Percentiles rank a stretch among this genome's conserved stretches.
Evolutionary conservation across 345 rosid genomes (phyloP).

Genomic region (Atalantia buxifolia): DNA sequence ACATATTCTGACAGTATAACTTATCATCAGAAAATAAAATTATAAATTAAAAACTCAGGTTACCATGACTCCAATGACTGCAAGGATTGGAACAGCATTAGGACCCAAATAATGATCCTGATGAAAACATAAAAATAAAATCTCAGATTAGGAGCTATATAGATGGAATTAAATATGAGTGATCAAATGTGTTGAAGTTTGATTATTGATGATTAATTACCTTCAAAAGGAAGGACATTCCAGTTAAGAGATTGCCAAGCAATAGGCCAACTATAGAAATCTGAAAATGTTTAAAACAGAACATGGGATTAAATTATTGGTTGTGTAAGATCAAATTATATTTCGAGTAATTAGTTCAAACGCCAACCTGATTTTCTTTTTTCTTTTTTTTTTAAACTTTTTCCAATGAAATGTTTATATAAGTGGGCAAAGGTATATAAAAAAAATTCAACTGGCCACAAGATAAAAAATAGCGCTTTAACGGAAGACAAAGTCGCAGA

Average conservation of each 20-base stretch:
- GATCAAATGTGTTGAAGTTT: background rate
- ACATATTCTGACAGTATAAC: background rate
- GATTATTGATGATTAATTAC: slow-evolving; percentile 4
- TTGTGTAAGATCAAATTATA: too few relatives aligned
- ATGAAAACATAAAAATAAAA: background rate
- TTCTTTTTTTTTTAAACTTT: too few relatives aligned
- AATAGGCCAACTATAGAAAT: slow-evolving; percentile 40
- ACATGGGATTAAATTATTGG: too few relatives aligned
- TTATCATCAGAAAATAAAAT: background rate
- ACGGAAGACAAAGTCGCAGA: too few relatives aligned
- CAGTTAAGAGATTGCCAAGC: slow-evolving; percentile 33
- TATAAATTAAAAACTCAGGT: background rate
- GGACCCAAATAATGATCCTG: slow-evolving; percentile 33
- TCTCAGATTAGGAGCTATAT: background rate
- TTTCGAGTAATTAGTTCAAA: too few relatives aligned
- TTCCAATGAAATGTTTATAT: too few relatives aligned
- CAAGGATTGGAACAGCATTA: slow-evolving; percentile 30
- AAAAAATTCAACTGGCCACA: too few relatives aligned
- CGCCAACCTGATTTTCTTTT: too few relatives aligned
- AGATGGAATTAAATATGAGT: background rate
- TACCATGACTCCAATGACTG: slow-evolving; percentile 46
- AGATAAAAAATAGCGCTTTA: too few relatives aligned
- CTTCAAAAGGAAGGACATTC: slow-evolving; percentile 42
- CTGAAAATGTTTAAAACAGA: slow-evolving; percentile 20
- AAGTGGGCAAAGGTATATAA: too few relatives aligned